A percentile compares a stretch with the other conserved stretches of the same genome.
phyloP scores from a whole-genome alignment of 352 stramenopile species.

The Globisporangium irregulare region DNA sequence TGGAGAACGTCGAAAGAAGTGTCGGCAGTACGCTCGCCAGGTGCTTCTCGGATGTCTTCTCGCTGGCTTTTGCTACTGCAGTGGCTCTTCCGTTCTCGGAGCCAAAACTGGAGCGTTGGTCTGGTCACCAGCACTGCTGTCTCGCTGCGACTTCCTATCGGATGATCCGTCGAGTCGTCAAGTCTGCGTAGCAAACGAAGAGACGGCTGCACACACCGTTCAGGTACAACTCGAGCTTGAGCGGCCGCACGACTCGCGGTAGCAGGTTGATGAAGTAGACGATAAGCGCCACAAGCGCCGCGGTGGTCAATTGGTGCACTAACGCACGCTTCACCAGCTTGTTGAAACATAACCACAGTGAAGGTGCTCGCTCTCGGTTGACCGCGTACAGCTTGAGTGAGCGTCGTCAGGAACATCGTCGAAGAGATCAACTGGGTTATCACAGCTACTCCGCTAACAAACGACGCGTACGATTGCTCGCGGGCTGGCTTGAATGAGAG shows the following conservation, averaged over 20 bases:
- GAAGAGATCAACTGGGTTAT: slow-evolving; percentile 17
- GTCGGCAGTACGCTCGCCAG: not conserved
- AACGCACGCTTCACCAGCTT: slow-evolving; percentile 1
- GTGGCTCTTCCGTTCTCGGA: not conserved
- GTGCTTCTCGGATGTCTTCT: not conserved
- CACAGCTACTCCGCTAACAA: slow-evolving; percentile 21
- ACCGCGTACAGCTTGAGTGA: not conserved
- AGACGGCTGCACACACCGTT: not conserved
- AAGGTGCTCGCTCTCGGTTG: slow-evolving; percentile 9
- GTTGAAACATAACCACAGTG: slow-evolving; percentile 6
- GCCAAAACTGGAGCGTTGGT: too few relatives aligned
- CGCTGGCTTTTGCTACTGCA: not conserved
- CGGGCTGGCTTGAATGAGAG: slow-evolving; percentile 21
- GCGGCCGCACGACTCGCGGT: not conserved
- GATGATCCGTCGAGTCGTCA: slow-evolving; percentile 1
- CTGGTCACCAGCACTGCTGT: not conserved
- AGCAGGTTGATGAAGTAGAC: not conserved
- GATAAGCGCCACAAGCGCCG: slow-evolving; percentile 7
- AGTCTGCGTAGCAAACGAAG: not conserved
- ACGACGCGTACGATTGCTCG: slow-evolving; percentile 26
- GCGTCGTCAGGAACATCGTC: slow-evolving; percentile 2
- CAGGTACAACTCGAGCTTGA: slow-evolving; percentile 13
- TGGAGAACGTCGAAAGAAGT: slow-evolving; percentile 2
- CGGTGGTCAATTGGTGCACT: not conserved
- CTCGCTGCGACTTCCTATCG: not conserved